Base-by-base conservation (phyloP, 2,329 filamentous ascomycete species). In the Microsporum ferrugineum region DNA sequence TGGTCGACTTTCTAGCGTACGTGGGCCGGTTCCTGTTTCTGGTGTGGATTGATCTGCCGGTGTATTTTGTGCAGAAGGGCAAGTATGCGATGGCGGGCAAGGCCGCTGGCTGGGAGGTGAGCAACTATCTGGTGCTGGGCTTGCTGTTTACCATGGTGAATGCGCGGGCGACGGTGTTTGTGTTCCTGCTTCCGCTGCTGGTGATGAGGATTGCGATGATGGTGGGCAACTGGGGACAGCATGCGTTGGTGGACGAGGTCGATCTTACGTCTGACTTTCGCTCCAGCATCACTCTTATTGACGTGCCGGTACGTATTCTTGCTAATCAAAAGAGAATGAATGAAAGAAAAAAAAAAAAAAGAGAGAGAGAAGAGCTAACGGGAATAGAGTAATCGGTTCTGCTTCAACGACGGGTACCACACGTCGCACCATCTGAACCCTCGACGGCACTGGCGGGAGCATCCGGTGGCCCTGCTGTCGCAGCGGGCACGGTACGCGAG, bases 171-270 rank as follows among this genome's bases (percentile, higher is more conserved):
- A 82, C 86, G 0, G 68, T 83, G 3, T 89, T 87, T 66, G 84
- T 84, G 0, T 80, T 89, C 33, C 67, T 91, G 0, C 69, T 90
- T 1, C 88, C 88, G 0, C 78, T 91, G 23, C 65, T 82, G 1
- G 71, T 87, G 34, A 79, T 91, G 72, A 80, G 88, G 0, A 66
- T 89, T 17, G 88, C 84, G 0, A 72, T 92, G 64, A 92, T 91
- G 88, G 79, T 88, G 5, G 88, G 88, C 0, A 92, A 92, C 70
- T 92, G 88, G 87, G 88, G 87, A 2, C 88, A 92, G 70, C 88
- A 92, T 70, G 88, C 88, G 1, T 85, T 92, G 65, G 88, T 92
- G 5, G 88, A 92, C 67, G 82, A 85, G 23, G 76, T 83, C 10
- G 85, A 89, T 66, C 88, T 88, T 0, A 82, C 88, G 68, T 91